These are phyloP conservation scores for Torulaspora indica DNA, from an alignment of 805 yeast species.

Conservation along the genomic window DNA sequence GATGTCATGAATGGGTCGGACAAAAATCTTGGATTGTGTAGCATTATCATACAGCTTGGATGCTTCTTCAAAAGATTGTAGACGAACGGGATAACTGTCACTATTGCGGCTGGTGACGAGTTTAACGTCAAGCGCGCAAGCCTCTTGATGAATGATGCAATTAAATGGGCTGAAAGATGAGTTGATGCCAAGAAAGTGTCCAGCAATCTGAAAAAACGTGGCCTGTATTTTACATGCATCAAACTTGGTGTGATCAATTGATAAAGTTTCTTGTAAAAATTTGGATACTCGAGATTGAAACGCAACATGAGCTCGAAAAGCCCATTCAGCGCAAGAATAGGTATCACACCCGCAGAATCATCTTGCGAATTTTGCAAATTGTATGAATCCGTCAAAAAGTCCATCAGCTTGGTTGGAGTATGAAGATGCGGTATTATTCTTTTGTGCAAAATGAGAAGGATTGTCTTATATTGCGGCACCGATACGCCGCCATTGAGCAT, in stretches of 20 bases:
- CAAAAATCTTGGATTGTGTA: conserved; percentile 48
- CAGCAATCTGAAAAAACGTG: conserved; percentile 81
- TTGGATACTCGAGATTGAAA: conserved; percentile 85
- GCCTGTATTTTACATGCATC: conserved; percentile 71
- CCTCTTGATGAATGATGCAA: conserved; percentile 85
- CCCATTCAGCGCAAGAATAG: conserved; percentile 81
- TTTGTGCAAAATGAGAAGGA: conserved; percentile 70
- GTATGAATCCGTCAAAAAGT: conserved; percentile 85
- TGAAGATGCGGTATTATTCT: conserved; percentile 75
- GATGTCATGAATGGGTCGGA: conserved; percentile 26
- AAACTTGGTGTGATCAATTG: conserved; percentile 70
- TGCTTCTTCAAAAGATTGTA: conserved; percentile 87
- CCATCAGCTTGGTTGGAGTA: conserved; percentile 83
- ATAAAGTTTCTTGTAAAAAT: conserved; percentile 78
- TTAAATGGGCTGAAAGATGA: conserved; percentile 74
- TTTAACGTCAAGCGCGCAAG: conserved; percentile 68
- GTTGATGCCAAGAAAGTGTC: conserved; percentile 83
- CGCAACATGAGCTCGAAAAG: conserved; percentile 77
- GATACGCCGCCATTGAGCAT: conserved; percentile 49
- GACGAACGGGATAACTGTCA: conserved; percentile 81
- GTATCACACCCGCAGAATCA: conserved; percentile 49
- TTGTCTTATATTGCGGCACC: conserved; percentile 58
- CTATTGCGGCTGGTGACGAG: conserved; percentile 86
- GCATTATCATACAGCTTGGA: conserved; percentile 87
- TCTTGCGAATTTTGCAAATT: conserved; percentile 37